A percentile compares a stretch with the other conserved stretches of the same genome.
Conservation (phyloP, 1,284 basidiomycete species). For the Moesziomyces sp. region DNA sequence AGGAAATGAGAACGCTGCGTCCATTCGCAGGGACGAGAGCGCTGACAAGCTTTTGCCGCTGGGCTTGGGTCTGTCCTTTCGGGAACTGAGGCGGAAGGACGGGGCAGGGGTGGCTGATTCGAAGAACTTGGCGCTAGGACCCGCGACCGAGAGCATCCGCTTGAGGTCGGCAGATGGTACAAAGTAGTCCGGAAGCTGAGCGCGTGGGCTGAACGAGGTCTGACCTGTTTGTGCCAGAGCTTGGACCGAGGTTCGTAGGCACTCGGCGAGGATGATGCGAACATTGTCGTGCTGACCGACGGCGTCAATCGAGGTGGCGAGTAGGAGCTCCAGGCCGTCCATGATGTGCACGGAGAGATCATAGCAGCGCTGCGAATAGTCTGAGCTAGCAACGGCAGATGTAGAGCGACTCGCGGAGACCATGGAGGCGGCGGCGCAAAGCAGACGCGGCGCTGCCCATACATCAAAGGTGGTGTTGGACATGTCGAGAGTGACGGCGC, state of each 20-base stretch:
- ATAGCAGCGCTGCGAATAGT: slow-evolving; percentile 4
- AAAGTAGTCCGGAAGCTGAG: slow-evolving; percentile 35
- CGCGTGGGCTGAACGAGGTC: slow-evolving; percentile 28
- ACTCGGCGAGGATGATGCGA: slow-evolving; percentile 36
- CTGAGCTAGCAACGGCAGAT: neutral
- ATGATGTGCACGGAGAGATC: slow-evolving; percentile 19
- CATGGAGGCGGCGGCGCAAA: slow-evolving; percentile 38
- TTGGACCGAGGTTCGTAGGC: slow-evolving; percentile 31
- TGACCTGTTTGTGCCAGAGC: slow-evolving; percentile 37
- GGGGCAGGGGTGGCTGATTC: slow-evolving; percentile 3
- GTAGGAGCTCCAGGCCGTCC: slow-evolving; percentile 17
- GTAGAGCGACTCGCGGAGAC: slow-evolving; percentile 12
- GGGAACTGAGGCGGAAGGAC: slow-evolving; percentile 29
- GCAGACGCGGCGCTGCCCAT: slow-evolving; percentile 53
- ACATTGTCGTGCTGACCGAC: slow-evolving; percentile 48
- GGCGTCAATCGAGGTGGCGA: slow-evolving; percentile 32
- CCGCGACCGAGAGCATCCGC: neutral
- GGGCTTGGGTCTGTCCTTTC: slow-evolving; percentile 38
- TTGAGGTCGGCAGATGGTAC: slow-evolving; percentile 9
- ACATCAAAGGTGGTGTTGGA: slow-evolving; percentile 54
- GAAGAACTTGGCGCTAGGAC: slow-evolving; percentile 25
- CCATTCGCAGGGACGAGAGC: slow-evolving; percentile 18
- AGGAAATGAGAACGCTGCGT: slow-evolving; percentile 9
- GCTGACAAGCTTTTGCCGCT: slow-evolving; percentile 21
- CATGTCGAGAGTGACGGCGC: slow-evolving; percentile 31